These are phyloP conservation scores for Saturnispora besseyi DNA, from an alignment of 805 yeast species.

Conservation along the genomic window DNA sequence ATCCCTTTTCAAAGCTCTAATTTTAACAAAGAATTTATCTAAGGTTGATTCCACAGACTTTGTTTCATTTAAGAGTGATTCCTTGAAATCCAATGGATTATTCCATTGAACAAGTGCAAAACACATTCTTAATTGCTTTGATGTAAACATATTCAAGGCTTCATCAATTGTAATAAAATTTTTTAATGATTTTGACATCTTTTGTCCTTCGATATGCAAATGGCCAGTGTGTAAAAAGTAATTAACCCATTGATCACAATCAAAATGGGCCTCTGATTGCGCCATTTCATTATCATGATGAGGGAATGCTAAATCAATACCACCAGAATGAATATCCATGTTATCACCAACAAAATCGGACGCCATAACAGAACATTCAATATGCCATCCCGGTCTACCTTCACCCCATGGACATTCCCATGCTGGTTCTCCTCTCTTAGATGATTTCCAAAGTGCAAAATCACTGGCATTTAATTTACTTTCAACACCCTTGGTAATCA, in stretches of 20 bases:
- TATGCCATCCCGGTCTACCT: conserved; percentile 99
- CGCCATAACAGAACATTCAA: conserved; percentile 99
- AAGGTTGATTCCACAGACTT: conserved; percentile 64
- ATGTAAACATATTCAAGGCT: conserved; percentile 60
- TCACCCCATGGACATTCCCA: conserved; percentile 96
- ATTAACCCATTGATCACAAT: conserved; percentile 91
- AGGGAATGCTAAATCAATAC: conserved; percentile 95
- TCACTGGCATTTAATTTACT: conserved; percentile 73
- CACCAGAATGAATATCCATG: conserved; percentile 95
- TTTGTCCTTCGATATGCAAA: conserved; percentile 95
- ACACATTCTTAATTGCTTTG: conserved; percentile 83
- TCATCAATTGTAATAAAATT: conserved; percentile 92
- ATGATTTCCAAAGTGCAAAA: conserved; percentile 94
- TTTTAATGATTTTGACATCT: conserved; percentile 92
- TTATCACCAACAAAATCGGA: conserved; percentile 71
- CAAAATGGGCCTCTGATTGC: conserved; percentile 88
- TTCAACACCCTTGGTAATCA: conserved; percentile 31
- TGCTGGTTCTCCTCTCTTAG: conserved; percentile 94
- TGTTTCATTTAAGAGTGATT: conserved; percentile 66
- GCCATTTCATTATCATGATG: conserved; percentile 99
- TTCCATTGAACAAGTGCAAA: conserved; percentile 93
- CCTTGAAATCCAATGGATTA: conserved; percentile 85
- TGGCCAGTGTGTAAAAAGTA: conserved; percentile 97
- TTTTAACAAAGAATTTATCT: conserved; percentile 75
- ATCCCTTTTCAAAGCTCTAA: conserved; percentile 74